These are phyloP conservation scores for Malassezia caprae DNA, from an alignment of 1,284 basidiomycete genomes.

Conservation along the genomic window DNA sequence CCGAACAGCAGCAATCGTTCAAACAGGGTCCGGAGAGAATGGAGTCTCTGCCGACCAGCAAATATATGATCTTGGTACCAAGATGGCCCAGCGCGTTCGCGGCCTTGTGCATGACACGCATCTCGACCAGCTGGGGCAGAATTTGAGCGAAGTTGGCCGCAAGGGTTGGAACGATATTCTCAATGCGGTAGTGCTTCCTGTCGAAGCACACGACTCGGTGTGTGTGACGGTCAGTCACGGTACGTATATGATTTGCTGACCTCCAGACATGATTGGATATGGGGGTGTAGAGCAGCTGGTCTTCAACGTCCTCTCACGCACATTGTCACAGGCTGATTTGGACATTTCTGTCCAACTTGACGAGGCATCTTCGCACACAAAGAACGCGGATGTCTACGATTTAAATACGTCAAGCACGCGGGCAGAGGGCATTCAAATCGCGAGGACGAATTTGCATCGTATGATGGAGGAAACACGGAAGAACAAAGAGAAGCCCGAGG, in stretches of 20 bases:
- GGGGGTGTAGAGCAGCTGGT: conserved; percentile 93
- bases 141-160: conserved; percentile 32
- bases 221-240: conserved; percentile 90
- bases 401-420: neutral
- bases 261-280: conserved; percentile 68
- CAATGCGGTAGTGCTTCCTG: conserved; percentile 93
- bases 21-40: neutral
- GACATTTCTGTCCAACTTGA: conserved; percentile 1
- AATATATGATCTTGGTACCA: conserved; percentile 23
- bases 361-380: neutral
- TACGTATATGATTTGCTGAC: conserved; percentile 1
- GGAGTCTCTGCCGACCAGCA: neutral
- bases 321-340: conserved; percentile 40
- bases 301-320: conserved; percentile 53
- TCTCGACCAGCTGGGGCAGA: conserved; percentile 35
- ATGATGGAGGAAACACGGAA: neutral
- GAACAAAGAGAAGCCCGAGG: neutral
- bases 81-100: conserved; percentile 33
- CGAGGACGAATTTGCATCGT: neutral
- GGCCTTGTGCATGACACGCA: conserved; percentile 35
- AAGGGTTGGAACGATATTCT: conserved; percentile 59
- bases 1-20: conserved; percentile 22
- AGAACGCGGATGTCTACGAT: neutral
- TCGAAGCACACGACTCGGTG: conserved; percentile 93
- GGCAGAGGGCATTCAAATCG: neutral